These are phyloP conservation scores for Exophiala calicioides DNA, from an alignment of 2,329 filamentous ascomycete species.

Conservation along the genomic window DNA sequence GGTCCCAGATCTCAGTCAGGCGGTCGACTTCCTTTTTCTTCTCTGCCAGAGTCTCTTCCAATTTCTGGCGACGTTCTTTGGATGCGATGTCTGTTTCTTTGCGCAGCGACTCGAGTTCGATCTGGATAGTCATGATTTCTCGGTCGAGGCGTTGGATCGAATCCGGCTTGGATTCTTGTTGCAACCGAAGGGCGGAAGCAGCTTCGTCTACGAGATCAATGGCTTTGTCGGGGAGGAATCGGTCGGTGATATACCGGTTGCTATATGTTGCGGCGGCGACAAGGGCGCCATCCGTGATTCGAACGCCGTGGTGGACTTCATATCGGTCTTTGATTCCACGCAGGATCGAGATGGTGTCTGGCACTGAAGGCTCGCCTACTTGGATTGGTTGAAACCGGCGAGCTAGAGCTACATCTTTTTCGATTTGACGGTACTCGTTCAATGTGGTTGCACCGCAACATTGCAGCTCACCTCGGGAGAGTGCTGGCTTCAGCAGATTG, in stretches of 20 bases:
- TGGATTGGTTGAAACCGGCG: conserved; percentile 91
- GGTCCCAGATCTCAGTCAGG: conserved; percentile 84
- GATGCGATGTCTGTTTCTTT: conserved; percentile 93
- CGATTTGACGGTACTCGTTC: conserved; percentile 87
- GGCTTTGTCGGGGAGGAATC: conserved; percentile 94
- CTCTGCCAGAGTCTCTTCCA: conserved; percentile 73
- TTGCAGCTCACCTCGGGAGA: conserved; percentile 90
- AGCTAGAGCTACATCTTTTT: conserved; percentile 92
- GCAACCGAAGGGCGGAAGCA: conserved; percentile 81
- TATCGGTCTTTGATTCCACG: conserved; percentile 97
- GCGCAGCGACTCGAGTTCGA: conserved; percentile 88
- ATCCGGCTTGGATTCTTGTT: conserved; percentile 96
- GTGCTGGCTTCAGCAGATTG: conserved; percentile 87
- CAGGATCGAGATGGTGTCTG: conserved; percentile 92
- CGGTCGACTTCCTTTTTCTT: conserved; percentile 75
- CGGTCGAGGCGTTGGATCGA: conserved; percentile 90
- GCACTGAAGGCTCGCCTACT: conserved; percentile 87
- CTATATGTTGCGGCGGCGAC: conserved; percentile 90
- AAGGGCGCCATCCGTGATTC: conserved; percentile 87
- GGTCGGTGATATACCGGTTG: conserved; percentile 94
- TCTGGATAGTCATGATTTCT: conserved; percentile 95
- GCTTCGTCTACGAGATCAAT: conserved; percentile 97
- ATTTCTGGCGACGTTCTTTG: conserved; percentile 80
- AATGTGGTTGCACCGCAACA: conserved; percentile 94
- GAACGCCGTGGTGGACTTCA: conserved; percentile 93